These are phyloP conservation scores for Galeopsis tetrahit DNA, from an alignment of 257 asterid species.

Conservation along the genomic window DNA sequence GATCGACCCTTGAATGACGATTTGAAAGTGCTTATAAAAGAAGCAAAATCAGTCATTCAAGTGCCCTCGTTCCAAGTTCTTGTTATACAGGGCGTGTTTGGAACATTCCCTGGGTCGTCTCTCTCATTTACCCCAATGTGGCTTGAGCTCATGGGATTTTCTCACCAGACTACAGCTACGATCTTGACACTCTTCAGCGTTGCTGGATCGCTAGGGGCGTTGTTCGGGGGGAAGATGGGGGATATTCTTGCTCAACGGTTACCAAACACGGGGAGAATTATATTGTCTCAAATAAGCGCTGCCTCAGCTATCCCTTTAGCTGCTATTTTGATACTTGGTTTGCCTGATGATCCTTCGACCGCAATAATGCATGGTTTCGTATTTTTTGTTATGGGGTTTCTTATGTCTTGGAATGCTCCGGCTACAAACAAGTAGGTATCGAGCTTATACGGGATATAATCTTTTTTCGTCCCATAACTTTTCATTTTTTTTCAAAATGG, in stretches of 20 bases:
- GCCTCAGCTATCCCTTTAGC: conserved; percentile 78
- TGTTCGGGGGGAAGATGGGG: conserved; percentile 84
- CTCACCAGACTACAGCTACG: conserved; percentile 64
- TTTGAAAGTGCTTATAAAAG: conserved; percentile 49
- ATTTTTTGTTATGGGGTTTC: conserved; percentile 66
- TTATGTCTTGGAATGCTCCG: conserved; percentile 73
- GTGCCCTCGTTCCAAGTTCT: conserved; percentile 64
- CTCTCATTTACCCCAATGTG: conserved; percentile 72
- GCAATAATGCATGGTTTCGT: conserved; percentile 57
- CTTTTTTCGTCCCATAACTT: neutral
- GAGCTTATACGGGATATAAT: too few species aligned
- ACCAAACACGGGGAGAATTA: conserved; percentile 72
- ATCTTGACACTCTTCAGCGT: conserved; percentile 58
- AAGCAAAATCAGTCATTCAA: conserved; percentile 62
- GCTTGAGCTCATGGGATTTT: conserved; percentile 78
- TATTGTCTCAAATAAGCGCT: conserved; percentile 74
- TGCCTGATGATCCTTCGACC: conserved; percentile 67
- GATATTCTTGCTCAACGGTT: conserved; percentile 55
- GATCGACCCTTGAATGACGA: conserved; percentile 38
- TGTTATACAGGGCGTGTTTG: conserved; percentile 72
- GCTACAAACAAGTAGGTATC: conserved; percentile 77
- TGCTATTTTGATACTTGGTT: conserved; percentile 58
- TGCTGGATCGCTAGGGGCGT: conserved; percentile 60
- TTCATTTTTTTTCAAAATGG: too few species aligned
- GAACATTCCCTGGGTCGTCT: conserved; percentile 74